Percentiles rank a stretch among this genome's conserved stretches.
Conservation (phyloP, 495 filamentous ascomycete genomes). For the Penicillium ucsense region DNA sequence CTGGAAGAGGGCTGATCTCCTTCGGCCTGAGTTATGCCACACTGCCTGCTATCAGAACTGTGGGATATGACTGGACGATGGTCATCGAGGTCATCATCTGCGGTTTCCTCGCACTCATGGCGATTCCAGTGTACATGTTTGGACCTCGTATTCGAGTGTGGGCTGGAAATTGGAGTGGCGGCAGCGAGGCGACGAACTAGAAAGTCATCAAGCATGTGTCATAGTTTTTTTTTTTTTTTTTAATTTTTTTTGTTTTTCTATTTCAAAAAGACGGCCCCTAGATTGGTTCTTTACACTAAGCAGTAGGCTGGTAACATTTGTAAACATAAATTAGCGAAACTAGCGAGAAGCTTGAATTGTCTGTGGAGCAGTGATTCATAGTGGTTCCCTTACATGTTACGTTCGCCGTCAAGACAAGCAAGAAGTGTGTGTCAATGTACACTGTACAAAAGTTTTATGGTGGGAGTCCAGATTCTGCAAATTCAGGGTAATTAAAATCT, state of each 20-base stretch:
- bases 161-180: constrained; percentile 1
- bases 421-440: no score
- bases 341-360: no score
- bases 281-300: no score
- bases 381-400: no score
- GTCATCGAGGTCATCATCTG: constrained; percentile 8
- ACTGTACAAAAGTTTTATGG: no score
- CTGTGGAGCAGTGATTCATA: no score
- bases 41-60: constrained; percentile 64
- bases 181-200: not conserved
- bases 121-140: constrained; percentile 7
- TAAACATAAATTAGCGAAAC: no score
- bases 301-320: no score
- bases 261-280: not conserved
- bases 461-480: no score
- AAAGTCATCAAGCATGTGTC: not conserved
- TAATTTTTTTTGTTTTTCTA: not conserved
- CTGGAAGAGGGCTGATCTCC: constrained; percentile 13
- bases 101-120: constrained; percentile 1
- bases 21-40: constrained; percentile 59
- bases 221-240: constrained; percentile 1
- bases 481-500: no score
- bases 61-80: constrained; percentile 54
- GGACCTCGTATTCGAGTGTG: constrained; percentile 1
- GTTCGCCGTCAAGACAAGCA: no score